phyloP scores from a whole-genome alignment of 176 grass and related monocot genomes.

The Rhynchospora breviuscula region DNA sequence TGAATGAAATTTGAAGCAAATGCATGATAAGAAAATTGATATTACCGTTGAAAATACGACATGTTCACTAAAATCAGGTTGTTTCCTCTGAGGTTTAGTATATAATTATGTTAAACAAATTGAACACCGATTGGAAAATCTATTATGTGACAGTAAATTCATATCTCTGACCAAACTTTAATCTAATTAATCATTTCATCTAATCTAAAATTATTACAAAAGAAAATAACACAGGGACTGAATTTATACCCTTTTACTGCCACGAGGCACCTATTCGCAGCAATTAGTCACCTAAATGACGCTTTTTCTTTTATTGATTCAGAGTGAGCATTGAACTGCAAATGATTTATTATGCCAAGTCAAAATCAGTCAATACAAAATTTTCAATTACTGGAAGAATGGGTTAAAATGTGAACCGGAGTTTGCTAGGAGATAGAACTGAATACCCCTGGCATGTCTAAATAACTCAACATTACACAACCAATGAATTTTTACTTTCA shows the following conservation, averaged over 20 bases:
- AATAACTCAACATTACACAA: background rate
- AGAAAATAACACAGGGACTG: constrained; percentile 1
- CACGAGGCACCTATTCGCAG: constrained; percentile 73
- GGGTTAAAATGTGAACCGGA: background rate
- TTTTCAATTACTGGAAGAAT: background rate
- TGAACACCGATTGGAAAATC: no score
- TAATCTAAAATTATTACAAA: no score
- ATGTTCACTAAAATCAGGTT: constrained; percentile 86
- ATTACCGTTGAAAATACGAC: constrained; percentile 83
- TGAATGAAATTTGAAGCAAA: background rate
- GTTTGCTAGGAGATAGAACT: background rate
- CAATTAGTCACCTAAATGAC: constrained; percentile 75
- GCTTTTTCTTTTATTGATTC: constrained; percentile 94
- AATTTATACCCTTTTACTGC: constrained; percentile 83
- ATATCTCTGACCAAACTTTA: no score
- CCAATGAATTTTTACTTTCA: background rate
- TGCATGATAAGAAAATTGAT: background rate
- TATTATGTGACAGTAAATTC: no score
- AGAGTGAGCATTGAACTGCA: constrained; percentile 92
- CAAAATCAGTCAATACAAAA: background rate
- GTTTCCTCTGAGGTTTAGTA: constrained; percentile 92
- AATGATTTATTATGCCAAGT: background rate
- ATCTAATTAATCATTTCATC: no score
- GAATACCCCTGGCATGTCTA: background rate
- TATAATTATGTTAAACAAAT: no score